Evolutionary conservation across 345 rosid species (phyloP), one percentile per base, ranked within the genome.

Genomic region (Brassica carinata): DNA sequence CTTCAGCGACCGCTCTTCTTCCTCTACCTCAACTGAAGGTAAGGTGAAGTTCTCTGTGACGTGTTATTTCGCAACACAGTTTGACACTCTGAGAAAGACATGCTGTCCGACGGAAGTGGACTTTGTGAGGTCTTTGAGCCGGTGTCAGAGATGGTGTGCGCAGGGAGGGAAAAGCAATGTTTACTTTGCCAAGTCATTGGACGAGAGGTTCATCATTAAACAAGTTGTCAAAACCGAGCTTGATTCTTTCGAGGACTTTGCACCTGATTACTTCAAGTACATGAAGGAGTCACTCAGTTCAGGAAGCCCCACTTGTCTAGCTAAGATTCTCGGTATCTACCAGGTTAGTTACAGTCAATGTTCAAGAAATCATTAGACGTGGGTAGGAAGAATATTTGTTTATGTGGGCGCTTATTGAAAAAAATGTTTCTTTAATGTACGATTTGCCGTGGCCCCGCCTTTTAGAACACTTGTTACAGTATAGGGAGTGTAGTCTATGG

Each of bases 151-250:
- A 79, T 96, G 99, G 99, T 86, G 84, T 75, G 99, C 98, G 3
- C 96, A 96, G 83, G 99, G 99, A 72, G 99, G 99, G 9, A 94
- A 96, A 83, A 94, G 97, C 87, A 96, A 94, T 68, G 99, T 92
- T 10, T 94, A 92, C 80, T 96, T 96, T 33, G 98, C 97, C 19
- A 96, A 88, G 85, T 91, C 99, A 5, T 80, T 94, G 82, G 98
- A 94, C 78, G 98, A 94, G 85, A 90, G 99, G 85, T 94, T 96
- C 73, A 94, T 96, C 18, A 87, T 96, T 71, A 96, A 96, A 77
- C 97, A 96, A 87, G 96, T 96, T 0, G 88, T 84, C 38, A 96
- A 92, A 86, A 91, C 92, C 0, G 99, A 96, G 87, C 73, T 94
- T 78, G 97, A 92, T 58, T 91, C 99, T n/a, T 96, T 96, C 64